Conservation (phyloP, 2,329 filamentous ascomycete genomes). For the Colletotrichum tabaci region DNA sequence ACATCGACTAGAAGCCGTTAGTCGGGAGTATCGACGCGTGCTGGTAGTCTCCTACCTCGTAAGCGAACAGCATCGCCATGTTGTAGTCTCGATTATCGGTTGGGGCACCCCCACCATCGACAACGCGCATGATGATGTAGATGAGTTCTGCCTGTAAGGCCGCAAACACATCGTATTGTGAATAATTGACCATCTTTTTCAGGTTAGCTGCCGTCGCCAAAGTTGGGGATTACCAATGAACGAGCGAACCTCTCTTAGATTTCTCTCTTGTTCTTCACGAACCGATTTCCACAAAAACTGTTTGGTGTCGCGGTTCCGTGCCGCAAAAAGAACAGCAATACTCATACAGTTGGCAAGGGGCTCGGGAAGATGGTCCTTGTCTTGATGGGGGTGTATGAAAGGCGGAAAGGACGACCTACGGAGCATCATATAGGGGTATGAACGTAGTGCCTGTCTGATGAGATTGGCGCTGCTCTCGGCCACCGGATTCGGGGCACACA, state of each 20-base stretch:
- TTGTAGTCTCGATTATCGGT: slow-evolving; percentile 19
- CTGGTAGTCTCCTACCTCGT: slow-evolving; percentile 9
- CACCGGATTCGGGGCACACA: background rate
- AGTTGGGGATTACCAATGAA: too few species aligned
- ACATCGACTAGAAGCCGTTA: background rate
- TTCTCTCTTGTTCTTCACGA: slow-evolving; percentile 25
- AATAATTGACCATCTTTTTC: slow-evolving; percentile 5
- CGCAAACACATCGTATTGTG: slow-evolving; percentile 21
- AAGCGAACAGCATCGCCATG: slow-evolving; percentile 24
- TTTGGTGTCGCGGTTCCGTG: slow-evolving; percentile 25
- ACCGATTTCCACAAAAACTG: slow-evolving; percentile 33
- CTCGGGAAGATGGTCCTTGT: slow-evolving; percentile 26
- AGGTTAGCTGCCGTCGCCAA: background rate
- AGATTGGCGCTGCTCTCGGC: slow-evolving; percentile 1
- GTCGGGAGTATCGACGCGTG: too few species aligned
- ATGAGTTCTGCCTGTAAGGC: slow-evolving; percentile 35
- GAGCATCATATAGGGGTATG: slow-evolving; percentile 38
- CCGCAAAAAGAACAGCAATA: slow-evolving; percentile 25
- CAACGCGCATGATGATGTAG: slow-evolving; percentile 38
- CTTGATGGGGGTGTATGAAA: slow-evolving; percentile 32
- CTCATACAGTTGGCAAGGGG: slow-evolving; percentile 36
- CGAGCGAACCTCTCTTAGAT: slow-evolving; percentile 15
- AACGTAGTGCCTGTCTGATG: slow-evolving; percentile 23
- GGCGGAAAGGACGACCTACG: slow-evolving; percentile 38
- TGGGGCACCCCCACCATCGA: slow-evolving; percentile 12